These are phyloP conservation scores for Phytopythium litorale DNA, from an alignment of 352 stramenopile genomes.

Conservation along the genomic window DNA sequence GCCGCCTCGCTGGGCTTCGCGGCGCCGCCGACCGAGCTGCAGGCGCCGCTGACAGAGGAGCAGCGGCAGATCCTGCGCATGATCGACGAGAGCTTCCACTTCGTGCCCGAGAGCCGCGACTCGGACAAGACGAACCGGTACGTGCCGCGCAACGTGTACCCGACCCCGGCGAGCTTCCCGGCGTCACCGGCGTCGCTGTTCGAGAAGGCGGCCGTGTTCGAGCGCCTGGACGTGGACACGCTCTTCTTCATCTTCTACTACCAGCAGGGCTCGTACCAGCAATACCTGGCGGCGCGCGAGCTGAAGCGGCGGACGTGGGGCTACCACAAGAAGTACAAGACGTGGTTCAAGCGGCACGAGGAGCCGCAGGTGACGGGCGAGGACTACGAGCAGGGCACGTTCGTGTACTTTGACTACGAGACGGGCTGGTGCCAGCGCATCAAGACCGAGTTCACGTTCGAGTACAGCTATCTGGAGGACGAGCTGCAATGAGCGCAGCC, in stretches of 20 bases:
- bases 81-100: constrained; percentile 90
- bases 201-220: constrained; percentile 94
- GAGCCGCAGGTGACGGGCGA: constrained; percentile 96
- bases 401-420: constrained; percentile 99
- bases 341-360: constrained; percentile 99
- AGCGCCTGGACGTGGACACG: constrained; percentile 97
- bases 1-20: not conserved
- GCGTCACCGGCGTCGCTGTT: constrained; percentile 88
- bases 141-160: constrained; percentile 94
- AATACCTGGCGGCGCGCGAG: constrained; percentile 97
- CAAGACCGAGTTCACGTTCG: constrained; percentile 99
- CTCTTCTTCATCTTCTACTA: constrained; percentile 99
- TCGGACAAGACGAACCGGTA: constrained; percentile 91
- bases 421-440: constrained; percentile 98
- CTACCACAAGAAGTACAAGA: constrained; percentile 99
- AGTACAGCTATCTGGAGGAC: constrained; percentile 97
- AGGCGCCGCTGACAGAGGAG: constrained; percentile 66
- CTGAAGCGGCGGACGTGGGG: constrained; percentile 98
- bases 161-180: constrained; percentile 89
- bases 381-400: constrained; percentile 99
- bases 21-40: constrained; percentile 28
- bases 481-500: constrained; percentile 47
- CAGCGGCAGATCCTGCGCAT: constrained; percentile 74
- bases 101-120: constrained; percentile 88
- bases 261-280: constrained; percentile 98